These are phyloP conservation scores for Russula brevipes DNA, from an alignment of 768 basidiomycete genomes.

Conservation along the genomic window DNA sequence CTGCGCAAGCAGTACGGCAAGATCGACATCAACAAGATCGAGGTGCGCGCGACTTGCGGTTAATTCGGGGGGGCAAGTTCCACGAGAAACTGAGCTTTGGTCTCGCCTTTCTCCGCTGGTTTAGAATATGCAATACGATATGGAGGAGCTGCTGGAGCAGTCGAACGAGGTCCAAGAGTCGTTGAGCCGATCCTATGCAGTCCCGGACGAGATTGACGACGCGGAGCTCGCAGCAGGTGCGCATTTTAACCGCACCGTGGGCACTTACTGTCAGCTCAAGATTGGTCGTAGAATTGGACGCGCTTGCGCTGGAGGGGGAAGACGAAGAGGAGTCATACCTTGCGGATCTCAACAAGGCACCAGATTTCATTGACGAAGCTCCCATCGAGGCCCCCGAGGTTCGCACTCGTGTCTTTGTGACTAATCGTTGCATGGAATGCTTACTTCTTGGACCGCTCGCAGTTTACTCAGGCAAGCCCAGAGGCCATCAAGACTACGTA, in stretches of 20 bases:
- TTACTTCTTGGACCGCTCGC: not conserved
- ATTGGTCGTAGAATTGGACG: slow-evolving; percentile 73
- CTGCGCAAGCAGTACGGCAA: slow-evolving; percentile 96
- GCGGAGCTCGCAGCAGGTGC: slow-evolving; percentile 93
- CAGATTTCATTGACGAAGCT: slow-evolving; percentile 88
- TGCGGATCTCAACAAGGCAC: slow-evolving; percentile 75
- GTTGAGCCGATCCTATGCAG: slow-evolving; percentile 87
- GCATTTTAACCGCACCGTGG: slow-evolving; percentile 26
- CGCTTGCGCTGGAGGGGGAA: slow-evolving; percentile 85
- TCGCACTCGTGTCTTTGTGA: slow-evolving; percentile 23
- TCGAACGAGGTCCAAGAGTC: slow-evolving; percentile 98
- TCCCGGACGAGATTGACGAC: slow-evolving; percentile 97
- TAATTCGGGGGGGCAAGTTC: not conserved
- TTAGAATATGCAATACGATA: slow-evolving; percentile 93
- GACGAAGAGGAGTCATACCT: slow-evolving; percentile 90
- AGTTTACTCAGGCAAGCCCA: slow-evolving; percentile 15
- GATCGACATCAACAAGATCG: slow-evolving; percentile 97
- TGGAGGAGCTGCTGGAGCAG: slow-evolving; percentile 96
- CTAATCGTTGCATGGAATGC: not conserved
- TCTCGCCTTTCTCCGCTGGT: not conserved
- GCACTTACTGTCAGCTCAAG: not conserved
- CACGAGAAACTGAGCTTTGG: not conserved
- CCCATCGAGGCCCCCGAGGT: slow-evolving; percentile 69
- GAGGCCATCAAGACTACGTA: slow-evolving; percentile 32
- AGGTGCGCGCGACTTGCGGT: slow-evolving; percentile 47